phyloP scores from a whole-genome alignment of 164 flowering plant species.

The Liriodendron chinense region DNA sequence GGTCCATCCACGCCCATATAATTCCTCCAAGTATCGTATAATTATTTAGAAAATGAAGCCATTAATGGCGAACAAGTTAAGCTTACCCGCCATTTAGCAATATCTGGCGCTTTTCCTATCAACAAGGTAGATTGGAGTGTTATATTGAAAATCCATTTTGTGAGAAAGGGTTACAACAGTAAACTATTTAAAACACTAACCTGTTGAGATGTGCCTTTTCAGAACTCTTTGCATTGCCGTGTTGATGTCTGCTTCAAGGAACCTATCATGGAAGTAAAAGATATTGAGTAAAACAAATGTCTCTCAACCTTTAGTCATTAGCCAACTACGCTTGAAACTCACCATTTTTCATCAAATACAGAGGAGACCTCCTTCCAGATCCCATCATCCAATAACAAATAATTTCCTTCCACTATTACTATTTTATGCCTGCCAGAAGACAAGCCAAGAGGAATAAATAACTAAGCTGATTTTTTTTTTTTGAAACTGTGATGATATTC shows the following conservation, averaged over 20 bases:
- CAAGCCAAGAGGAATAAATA: not conserved
- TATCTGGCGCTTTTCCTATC: conserved; percentile 71
- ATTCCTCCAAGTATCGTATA: not conserved
- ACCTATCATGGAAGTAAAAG: conserved; percentile 40
- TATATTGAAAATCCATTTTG: not conserved
- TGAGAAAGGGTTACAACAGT: no score
- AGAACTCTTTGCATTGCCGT: conserved; percentile 74
- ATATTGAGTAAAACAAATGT: not conserved
- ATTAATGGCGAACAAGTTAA: not conserved
- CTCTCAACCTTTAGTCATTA: not conserved
- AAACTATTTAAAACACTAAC: conserved; percentile 27
- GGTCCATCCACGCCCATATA: not conserved
- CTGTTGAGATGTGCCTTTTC: conserved; percentile 72
- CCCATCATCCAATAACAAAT: conserved; percentile 76
- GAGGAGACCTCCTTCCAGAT: conserved; percentile 75
- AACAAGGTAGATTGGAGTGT: not conserved
- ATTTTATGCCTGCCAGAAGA: conserved; percentile 70
- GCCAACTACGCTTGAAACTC: conserved; percentile 7
- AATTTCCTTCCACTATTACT: conserved; percentile 94
- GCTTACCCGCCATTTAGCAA: conserved; percentile 87
- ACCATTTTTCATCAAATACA: conserved; percentile 88
- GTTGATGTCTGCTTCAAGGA: conserved; percentile 75
- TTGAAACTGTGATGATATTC: no score
- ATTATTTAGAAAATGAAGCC: not conserved
- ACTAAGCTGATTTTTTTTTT: no score